phyloP scores from a whole-genome alignment of 2,329 filamentous ascomycete species.

The Diaporthe vaccinii region DNA sequence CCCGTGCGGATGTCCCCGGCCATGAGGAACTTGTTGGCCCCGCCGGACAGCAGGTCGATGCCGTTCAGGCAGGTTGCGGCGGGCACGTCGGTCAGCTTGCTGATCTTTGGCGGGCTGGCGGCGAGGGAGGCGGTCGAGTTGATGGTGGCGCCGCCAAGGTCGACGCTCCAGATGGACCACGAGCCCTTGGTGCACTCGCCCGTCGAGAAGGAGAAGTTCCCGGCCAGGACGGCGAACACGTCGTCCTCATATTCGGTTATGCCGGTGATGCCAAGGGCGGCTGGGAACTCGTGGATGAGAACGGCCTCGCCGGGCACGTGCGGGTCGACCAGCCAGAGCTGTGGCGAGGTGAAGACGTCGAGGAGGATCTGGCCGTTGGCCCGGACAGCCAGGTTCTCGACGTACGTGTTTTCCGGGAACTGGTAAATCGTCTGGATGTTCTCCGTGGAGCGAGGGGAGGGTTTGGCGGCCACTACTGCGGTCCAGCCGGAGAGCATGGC shows the following conservation, averaged over 20 bases:
- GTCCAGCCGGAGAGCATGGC: constrained; percentile 17
- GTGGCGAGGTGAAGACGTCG: constrained; percentile 47
- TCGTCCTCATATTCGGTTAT: constrained; percentile 52
- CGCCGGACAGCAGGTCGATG: constrained; percentile 42
- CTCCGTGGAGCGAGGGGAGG: neutral
- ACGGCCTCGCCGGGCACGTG: constrained; percentile 42
- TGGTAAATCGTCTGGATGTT: constrained; percentile 35
- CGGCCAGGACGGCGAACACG: constrained; percentile 51
- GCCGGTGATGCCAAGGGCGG: constrained; percentile 47
- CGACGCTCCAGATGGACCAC: constrained; percentile 45
- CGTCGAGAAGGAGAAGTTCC: constrained; percentile 44
- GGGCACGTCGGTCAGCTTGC: constrained; percentile 43
- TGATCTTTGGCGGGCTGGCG: constrained; percentile 40
- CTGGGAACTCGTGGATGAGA: constrained; percentile 48
- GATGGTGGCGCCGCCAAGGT: constrained; percentile 44
- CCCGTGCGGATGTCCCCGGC: constrained; percentile 45
- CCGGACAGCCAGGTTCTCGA: constrained; percentile 54
- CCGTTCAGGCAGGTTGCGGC: constrained; percentile 48
- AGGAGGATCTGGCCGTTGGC: constrained; percentile 53
- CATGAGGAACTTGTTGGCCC: constrained; percentile 42
- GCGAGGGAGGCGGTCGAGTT: constrained; percentile 38
- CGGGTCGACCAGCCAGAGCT: constrained; percentile 52
- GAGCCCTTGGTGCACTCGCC: constrained; percentile 39
- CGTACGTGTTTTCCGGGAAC: constrained; percentile 36
- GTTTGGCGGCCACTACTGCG: neutral